A percentile compares a stretch with the other conserved stretches of the same genome.
Evolutionary conservation across 108 stramenopile species (phyloP).

Genomic region (Halocafeteria seosinensis): DNA sequence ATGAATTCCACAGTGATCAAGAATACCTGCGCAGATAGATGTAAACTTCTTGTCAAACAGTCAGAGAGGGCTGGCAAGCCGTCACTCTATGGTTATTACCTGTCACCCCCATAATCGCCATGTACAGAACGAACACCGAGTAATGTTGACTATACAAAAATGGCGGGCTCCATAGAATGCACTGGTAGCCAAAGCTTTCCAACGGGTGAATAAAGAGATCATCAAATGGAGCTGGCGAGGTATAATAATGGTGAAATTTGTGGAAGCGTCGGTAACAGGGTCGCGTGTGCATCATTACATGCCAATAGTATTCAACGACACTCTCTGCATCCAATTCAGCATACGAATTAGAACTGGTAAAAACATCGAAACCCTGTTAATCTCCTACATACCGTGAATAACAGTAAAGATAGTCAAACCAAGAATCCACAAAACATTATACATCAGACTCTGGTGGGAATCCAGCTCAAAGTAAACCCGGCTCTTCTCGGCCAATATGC

Average conservation of each 20-base stretch:
- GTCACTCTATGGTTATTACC: too few relatives aligned
- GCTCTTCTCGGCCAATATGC: too few relatives aligned
- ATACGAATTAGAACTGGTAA: too few relatives aligned
- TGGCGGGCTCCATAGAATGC: slow-evolving; percentile 1
- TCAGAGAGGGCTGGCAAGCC: too few relatives aligned
- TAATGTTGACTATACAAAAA: not conserved
- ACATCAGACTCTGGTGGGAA: too few relatives aligned
- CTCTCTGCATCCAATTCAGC: not conserved
- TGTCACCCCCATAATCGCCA: slow-evolving; percentile 1
- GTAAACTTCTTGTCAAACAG: too few relatives aligned
- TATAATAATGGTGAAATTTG: slow-evolving; percentile 4
- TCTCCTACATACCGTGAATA: too few relatives aligned
- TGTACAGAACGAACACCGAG: slow-evolving; percentile 1
- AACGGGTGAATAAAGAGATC: slow-evolving; percentile 13
- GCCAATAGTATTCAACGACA: slow-evolving; percentile 7
- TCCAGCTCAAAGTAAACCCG: too few relatives aligned
- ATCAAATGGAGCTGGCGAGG: slow-evolving; percentile 7
- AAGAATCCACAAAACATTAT: too few relatives aligned
- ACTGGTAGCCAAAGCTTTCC: slow-evolving; percentile 6
- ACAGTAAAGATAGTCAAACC: too few relatives aligned
- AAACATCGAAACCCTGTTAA: too few relatives aligned
- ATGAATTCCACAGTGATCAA: slow-evolving; percentile 5
- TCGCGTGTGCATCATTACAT: slow-evolving; percentile 1
- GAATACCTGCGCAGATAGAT: too few relatives aligned
- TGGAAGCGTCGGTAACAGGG: not conserved